These are phyloP conservation scores for Sporothrix curviconia DNA, from an alignment of 2,329 filamentous ascomycete genomes.

Conservation along the genomic window DNA sequence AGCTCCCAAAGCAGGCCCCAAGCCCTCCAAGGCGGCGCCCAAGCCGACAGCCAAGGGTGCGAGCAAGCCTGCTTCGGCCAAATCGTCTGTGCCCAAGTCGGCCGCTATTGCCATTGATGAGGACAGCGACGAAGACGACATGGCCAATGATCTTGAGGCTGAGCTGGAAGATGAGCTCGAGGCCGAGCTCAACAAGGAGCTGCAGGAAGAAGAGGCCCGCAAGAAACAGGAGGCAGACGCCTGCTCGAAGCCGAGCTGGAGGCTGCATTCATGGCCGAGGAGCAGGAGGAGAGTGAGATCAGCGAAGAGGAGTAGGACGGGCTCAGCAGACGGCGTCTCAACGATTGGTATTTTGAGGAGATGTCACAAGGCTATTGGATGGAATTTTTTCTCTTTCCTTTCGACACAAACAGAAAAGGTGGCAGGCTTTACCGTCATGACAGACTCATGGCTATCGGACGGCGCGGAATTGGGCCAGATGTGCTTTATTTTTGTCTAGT, in stretches of 20 bases:
- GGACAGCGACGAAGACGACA: conserved; percentile 20
- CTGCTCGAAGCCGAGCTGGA: conserved; percentile 52
- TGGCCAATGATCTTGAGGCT: conserved; percentile 22
- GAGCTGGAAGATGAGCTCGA: conserved; percentile 18
- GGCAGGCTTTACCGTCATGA: too few species aligned
- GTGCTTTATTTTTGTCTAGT: not conserved
- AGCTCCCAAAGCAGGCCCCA: not conserved
- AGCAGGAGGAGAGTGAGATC: conserved; percentile 57
- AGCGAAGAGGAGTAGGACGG: conserved; percentile 54
- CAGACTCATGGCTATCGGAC: too few species aligned
- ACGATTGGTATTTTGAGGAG: not conserved
- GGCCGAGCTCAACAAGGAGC: conserved; percentile 17
- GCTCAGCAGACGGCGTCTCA: not conserved
- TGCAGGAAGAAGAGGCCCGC: conserved; percentile 10
- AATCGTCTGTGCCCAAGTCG: not conserved
- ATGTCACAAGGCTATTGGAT: not conserved
- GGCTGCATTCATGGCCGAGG: conserved; percentile 43
- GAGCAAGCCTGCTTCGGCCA: too few species aligned
- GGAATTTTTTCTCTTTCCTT: not conserved
- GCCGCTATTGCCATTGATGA: not conserved
- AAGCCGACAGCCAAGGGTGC: not conserved
- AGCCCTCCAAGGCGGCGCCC: not conserved
- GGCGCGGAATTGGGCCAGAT: too few species aligned
- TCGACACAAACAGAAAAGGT: too few species aligned
- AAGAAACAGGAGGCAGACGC: conserved; percentile 31